Evolutionary conservation across 176 grass and related monocot genomes (phyloP).

Genomic region (Tuctoria greenei): DNA sequence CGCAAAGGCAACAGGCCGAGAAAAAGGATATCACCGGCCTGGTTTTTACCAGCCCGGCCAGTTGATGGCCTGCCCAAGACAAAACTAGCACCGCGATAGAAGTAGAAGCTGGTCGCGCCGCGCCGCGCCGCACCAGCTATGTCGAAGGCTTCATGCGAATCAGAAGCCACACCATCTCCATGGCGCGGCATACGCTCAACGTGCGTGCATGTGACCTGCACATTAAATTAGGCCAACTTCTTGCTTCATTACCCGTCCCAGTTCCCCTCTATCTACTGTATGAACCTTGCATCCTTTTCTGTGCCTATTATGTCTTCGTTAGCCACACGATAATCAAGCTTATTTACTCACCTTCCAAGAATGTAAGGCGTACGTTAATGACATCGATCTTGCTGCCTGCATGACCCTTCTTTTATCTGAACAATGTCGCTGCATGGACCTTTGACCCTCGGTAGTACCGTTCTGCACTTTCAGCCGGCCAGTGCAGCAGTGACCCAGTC

Average conservation of each 20-base stretch:
- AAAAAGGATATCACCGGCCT: no score
- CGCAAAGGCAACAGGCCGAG: no score
- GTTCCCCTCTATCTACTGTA: neutral
- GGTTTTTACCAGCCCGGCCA: no score
- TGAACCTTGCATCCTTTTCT: conserved; percentile 17
- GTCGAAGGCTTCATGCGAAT: neutral
- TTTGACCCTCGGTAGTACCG: conserved; percentile 33
- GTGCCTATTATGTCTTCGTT: conserved; percentile 26
- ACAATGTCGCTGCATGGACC: neutral
- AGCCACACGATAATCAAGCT: conserved; percentile 12
- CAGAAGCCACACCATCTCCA: neutral
- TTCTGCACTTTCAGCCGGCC: neutral
- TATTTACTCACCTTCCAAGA: no score
- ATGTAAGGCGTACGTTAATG: conserved; percentile 27
- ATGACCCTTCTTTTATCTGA: neutral
- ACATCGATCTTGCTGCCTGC: conserved; percentile 15
- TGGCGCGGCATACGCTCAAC: no score
- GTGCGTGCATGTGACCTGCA: neutral
- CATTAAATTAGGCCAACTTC: conserved; percentile 45
- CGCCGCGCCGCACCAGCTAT: no score
- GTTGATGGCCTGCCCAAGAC: no score
- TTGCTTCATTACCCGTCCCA: conserved; percentile 10
- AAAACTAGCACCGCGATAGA: no score
- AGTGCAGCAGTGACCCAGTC: neutral
- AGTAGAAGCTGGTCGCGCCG: no score